phyloP scores from a whole-genome alignment of 2,329 filamentous ascomycete species.

The Bipolaris gigantea region DNA sequence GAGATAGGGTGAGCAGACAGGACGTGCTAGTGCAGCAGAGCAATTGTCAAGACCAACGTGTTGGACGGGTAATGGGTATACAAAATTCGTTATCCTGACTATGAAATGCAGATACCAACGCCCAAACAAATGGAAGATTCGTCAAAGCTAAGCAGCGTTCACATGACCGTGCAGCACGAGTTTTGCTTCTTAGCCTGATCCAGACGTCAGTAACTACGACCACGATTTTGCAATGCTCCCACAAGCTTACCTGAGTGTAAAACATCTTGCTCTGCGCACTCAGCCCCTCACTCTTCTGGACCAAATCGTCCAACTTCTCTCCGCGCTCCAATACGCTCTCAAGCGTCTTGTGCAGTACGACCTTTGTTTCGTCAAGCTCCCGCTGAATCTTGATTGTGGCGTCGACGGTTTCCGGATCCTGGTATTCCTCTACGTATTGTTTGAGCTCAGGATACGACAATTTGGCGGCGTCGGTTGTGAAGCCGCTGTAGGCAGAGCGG shows the following conservation, averaged over 20 bases:
- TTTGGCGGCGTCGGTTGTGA: slow-evolving; percentile 39
- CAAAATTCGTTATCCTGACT: slow-evolving; percentile 4
- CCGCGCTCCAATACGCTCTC: slow-evolving; percentile 84
- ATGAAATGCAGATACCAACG: slow-evolving; percentile 5
- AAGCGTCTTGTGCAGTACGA: slow-evolving; percentile 95
- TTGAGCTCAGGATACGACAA: slow-evolving; percentile 73
- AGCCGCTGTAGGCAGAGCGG: slow-evolving; percentile 64
- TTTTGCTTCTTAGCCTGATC: slow-evolving; percentile 62
- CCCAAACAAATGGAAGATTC: background rate
- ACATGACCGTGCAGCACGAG: slow-evolving; percentile 62
- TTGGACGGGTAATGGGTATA: background rate
- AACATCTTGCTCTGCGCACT: slow-evolving; percentile 97
- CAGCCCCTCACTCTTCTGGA: slow-evolving; percentile 88
- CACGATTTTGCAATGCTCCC: background rate
- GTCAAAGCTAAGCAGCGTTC: slow-evolving; percentile 13
- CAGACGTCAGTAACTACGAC: background rate
- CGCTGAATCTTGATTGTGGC: slow-evolving; percentile 95
- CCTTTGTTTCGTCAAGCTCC: slow-evolving; percentile 96
- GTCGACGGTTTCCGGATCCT: slow-evolving; percentile 86
- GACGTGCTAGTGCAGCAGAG: background rate
- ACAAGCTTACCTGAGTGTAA: slow-evolving; percentile 70
- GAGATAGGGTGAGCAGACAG: too few species aligned
- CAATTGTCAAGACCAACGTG: background rate
- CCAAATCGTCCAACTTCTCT: slow-evolving; percentile 94
- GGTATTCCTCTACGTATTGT: slow-evolving; percentile 77